A percentile compares a stretch with the other conserved stretches of the same genome.
These are phyloP conservation scores for Calycina marina DNA, from an alignment of 2,329 filamentous ascomycete species.

Conservation along the genomic window DNA sequence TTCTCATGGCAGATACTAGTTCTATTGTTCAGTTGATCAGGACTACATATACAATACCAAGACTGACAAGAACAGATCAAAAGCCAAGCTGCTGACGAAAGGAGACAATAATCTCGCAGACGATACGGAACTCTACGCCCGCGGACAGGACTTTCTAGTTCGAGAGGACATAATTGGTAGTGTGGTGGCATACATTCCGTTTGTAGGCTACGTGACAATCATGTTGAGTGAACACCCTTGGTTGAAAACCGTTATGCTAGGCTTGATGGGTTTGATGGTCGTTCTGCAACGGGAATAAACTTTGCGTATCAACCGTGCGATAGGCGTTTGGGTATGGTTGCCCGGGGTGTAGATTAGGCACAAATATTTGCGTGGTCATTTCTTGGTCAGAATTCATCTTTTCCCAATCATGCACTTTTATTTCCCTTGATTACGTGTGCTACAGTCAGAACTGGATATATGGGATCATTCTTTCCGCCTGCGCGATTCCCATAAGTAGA, in stretches of 20 bases:
- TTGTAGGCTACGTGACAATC: conserved; percentile 95
- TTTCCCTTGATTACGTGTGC: no score
- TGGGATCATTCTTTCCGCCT: no score
- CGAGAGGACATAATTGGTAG: conserved; percentile 86
- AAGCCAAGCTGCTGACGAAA: conserved; percentile 77
- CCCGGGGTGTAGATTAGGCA: conserved; percentile 10
- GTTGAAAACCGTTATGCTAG: conserved; percentile 90
- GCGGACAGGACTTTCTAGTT: conserved; percentile 73
- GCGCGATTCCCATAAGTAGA: no score
- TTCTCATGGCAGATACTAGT: not conserved
- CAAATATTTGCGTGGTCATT: conserved; percentile 1
- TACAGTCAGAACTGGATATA: no score
- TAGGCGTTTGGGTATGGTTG: conserved; percentile 15
- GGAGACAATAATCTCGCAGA: conserved; percentile 93
- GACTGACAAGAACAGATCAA: not conserved
- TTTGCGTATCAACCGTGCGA: not conserved
- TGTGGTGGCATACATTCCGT: conserved; percentile 81
- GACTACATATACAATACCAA: no score
- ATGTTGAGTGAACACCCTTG: conserved; percentile 89
- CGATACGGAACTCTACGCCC: conserved; percentile 82
- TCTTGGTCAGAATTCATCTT: no score
- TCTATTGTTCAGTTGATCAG: no score
- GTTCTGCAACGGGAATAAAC: conserved; percentile 80
- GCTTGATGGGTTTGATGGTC: conserved; percentile 87
- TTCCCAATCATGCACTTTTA: no score